Evolutionary conservation across 306 rosid genomes (phyloP), one percentile per base, ranked within the genome.

Genomic region (Parietaria judaica): DNA sequence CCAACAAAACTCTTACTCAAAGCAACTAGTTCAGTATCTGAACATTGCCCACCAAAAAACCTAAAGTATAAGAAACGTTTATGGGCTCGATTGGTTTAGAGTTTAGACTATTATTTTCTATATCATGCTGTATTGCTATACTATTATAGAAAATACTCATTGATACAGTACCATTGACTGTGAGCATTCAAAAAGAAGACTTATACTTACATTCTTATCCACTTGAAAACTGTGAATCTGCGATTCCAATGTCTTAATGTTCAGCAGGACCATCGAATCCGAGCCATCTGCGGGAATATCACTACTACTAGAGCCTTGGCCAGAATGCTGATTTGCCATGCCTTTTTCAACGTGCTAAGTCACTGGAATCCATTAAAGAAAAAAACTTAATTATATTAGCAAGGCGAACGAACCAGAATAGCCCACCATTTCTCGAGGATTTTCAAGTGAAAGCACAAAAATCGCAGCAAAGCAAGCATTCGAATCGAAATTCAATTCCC

Each of bases 221-320:
- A 88, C 94, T 78, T 82, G 83, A 72, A 94, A 88, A 73, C 70
- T 80, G 73, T 70, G 84, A 68, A 81, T 75, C 65, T 75, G 79
- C 56, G 99, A 94, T 61, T 94, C 94, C 35, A 94, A 74, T 63
- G 99, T 94, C 86, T 94, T 94, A 70, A 94, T 78, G 65, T 88
- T 94, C 70, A 94, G 89, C 71, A 86, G 75, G 72, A 94, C 79
- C 67, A 70, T 76, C 45, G 90, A 84, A 79, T 83, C 88, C 36
- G 86, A 81, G 66, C 71, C 45, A 58, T 82, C 83, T 54, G 76
- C 72, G 5, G 83, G 60, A 72, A 71, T 46, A 57, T 58, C 77
- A 74, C 81, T 66, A 53, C 74, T 31, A 75, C 84, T 83, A 59
- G 94, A 68, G 59, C 86, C 90, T 77, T 84, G 94, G 31, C 76